Percentiles rank a stretch among this genome's conserved stretches.
These are phyloP conservation scores for Alternaria sp. DNA, from an alignment of 2,329 filamentous ascomycete species.

Conservation along the genomic window DNA sequence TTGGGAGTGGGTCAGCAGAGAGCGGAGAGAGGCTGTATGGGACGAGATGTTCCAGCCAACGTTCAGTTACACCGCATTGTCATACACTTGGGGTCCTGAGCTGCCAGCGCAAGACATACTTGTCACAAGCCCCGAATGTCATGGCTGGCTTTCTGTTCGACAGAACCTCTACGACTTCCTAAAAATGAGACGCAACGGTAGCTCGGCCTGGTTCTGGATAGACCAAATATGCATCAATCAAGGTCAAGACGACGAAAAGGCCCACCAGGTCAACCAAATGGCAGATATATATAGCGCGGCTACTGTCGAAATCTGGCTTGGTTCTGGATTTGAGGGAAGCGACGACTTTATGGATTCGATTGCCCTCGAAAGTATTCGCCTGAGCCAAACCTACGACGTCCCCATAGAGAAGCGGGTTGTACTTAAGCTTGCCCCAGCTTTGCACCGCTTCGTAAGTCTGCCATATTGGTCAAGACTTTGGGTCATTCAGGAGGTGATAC, in stretches of 20 bases:
- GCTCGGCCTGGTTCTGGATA: not conserved
- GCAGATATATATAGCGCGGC: not conserved
- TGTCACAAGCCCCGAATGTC: not conserved
- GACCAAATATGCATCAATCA: not conserved
- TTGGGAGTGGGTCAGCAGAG: no score
- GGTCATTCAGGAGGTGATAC: not conserved
- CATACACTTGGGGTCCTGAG: not conserved
- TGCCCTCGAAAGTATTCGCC: not conserved
- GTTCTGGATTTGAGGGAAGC: not conserved
- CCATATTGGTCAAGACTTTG: not conserved
- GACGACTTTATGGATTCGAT: not conserved
- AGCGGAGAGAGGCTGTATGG: not conserved
- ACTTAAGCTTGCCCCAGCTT: no score
- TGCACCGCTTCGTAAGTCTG: rapidly evolving
- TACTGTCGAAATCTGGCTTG: not conserved
- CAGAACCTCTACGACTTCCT: not conserved
- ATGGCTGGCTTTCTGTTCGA: not conserved
- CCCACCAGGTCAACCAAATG: not conserved
- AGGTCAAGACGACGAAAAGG: not conserved
- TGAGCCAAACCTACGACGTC: no score
- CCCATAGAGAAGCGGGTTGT: no score
- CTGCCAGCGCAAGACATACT: not conserved
- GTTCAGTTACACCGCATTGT: not conserved
- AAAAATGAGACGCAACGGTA: not conserved
- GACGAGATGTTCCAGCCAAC: rapidly evolving